Conservation (phyloP, 2,329 filamentous ascomycete species). For the Colletotrichum eremochloae region DNA sequence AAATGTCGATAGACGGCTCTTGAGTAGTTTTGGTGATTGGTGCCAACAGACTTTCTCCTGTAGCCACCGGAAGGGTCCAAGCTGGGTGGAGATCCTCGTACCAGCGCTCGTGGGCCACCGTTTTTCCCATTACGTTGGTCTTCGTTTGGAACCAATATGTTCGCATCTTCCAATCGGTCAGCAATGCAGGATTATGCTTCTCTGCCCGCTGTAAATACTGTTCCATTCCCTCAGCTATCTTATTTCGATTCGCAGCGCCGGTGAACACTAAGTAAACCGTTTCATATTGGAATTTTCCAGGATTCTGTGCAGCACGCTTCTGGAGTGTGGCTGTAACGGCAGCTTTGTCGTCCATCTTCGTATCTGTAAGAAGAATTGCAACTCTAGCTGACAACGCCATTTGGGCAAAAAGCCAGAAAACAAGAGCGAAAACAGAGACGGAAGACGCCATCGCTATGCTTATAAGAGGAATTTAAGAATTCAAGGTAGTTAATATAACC, state of each 20-base stretch:
- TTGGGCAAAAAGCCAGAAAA: not conserved
- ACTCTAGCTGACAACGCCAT: not conserved
- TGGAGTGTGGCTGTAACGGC: not conserved
- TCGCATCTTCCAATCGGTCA: not conserved
- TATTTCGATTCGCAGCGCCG: not conserved
- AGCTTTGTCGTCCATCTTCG: not conserved
- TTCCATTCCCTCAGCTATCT: not conserved
- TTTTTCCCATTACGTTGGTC: not conserved
- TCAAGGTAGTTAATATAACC: no score
- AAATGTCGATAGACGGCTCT: not conserved
- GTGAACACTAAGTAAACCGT: not conserved
- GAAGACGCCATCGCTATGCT: not conserved
- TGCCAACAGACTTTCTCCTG: not conserved
- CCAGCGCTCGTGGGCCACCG: not conserved
- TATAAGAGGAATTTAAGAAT: not conserved
- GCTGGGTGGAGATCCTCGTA: not conserved
- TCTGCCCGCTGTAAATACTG: not conserved
- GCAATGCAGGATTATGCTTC: not conserved
- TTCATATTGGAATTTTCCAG: not conserved
- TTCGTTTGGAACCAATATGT: not conserved
- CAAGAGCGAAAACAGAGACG: not conserved
- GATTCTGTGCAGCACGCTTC: not conserved
- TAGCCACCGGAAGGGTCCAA: not conserved
- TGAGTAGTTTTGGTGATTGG: not conserved
- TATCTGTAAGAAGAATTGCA: not conserved